Evolutionary conservation across 768 basidiomycete genomes (phyloP).

Genomic region (Naganishia vaughanmartiniae): DNA sequence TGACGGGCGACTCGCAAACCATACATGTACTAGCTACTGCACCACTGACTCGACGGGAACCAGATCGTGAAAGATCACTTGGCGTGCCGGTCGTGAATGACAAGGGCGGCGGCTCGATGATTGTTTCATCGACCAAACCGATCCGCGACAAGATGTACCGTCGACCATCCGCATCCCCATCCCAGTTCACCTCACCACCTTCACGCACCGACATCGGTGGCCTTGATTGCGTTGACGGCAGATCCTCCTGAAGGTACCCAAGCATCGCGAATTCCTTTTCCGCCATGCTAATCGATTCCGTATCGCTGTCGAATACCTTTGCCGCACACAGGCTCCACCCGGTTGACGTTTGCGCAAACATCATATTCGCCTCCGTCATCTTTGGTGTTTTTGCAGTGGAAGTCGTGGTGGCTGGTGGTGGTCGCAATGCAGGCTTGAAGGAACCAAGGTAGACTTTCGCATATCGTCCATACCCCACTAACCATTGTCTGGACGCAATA

Average conservation of each 20-base stretch:
- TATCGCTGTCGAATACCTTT: conserved; percentile 52
- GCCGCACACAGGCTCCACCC: conserved; percentile 53
- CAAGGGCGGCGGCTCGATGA: background rate
- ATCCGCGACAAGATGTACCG: background rate
- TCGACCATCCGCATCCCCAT: background rate
- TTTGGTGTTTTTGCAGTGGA: conserved; percentile 15
- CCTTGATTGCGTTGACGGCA: background rate
- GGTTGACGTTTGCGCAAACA: conserved; percentile 15
- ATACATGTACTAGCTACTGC: background rate
- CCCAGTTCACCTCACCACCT: background rate
- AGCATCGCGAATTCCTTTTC: conserved; percentile 47
- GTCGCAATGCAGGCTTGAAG: conserved; percentile 27
- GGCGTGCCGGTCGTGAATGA: background rate
- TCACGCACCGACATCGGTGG: no score
- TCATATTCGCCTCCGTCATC: background rate
- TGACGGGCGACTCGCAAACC: no score
- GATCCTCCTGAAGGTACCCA: background rate
- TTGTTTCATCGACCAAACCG: background rate
- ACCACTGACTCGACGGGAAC: background rate
- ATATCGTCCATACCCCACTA: conserved; percentile 46
- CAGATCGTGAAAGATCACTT: background rate
- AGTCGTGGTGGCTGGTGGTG: conserved; percentile 16
- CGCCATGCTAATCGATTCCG: conserved; percentile 52
- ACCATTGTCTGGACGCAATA: conserved; percentile 11
- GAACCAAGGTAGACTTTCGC: conserved; percentile 43